Evolutionary conservation across 345 rosid species (phyloP).

Genomic region (Sisymbrium altissimum): DNA sequence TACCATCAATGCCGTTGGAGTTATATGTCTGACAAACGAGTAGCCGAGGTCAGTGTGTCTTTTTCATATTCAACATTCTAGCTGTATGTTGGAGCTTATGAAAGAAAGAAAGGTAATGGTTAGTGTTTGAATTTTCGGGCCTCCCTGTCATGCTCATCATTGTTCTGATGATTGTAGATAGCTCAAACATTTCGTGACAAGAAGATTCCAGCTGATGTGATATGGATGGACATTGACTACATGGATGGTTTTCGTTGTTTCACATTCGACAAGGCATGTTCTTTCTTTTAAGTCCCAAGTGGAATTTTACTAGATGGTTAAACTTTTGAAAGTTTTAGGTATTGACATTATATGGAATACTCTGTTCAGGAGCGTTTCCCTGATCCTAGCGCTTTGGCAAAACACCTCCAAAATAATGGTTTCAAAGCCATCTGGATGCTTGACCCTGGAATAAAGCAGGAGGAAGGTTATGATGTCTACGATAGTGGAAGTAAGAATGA

Average conservation of each 20-base stretch:
- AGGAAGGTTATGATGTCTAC: constrained; percentile 63
- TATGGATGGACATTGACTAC: constrained; percentile 99
- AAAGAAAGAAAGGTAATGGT: neutral
- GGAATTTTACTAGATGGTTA: neutral
- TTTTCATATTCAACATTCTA: neutral
- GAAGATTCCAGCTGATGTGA: constrained; percentile 78
- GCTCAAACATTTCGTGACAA: constrained; percentile 73
- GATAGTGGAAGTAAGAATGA: constrained; percentile 65
- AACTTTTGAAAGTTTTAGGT: neutral
- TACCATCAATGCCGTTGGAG: constrained; percentile 97
- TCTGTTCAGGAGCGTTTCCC: constrained; percentile 59
- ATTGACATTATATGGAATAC: constrained; percentile 14
- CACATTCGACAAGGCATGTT: constrained; percentile 79
- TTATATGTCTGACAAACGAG: constrained; percentile 75
- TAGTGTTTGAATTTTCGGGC: neutral
- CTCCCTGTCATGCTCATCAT: constrained; percentile 11
- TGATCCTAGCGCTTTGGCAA: constrained; percentile 59
- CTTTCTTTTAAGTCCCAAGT: neutral
- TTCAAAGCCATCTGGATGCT: constrained; percentile 97
- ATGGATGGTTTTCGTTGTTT: constrained; percentile 98
- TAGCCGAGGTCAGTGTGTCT: constrained; percentile 58
- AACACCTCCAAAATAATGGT: constrained; percentile 58
- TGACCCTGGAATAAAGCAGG: constrained; percentile 86
- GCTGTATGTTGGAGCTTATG: neutral
- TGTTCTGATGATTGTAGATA: constrained; percentile 44